A percentile compares a stretch with the other conserved stretches of the same genome.
Evolutionary conservation across 2,329 filamentous ascomycete genomes (phyloP).

Genomic region (Ceratocystis destructans): DNA sequence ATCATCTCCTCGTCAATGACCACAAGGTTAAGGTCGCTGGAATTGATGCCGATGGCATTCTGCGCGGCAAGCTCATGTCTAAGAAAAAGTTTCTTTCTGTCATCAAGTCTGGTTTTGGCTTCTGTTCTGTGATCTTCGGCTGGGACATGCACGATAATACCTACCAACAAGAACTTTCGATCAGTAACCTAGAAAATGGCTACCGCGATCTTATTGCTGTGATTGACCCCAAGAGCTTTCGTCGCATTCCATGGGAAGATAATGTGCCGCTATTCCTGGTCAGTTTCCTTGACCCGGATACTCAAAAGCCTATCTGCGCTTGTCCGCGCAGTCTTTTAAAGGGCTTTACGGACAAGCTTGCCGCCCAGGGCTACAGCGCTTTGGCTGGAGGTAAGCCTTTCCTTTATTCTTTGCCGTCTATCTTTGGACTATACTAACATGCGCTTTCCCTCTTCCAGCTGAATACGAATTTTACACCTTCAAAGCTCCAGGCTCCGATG

Average conservation of each 20-base stretch:
- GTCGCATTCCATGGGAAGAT: conserved; percentile 82
- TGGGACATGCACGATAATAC: conserved; percentile 97
- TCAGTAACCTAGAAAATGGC: conserved; percentile 83
- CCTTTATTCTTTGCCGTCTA: neutral
- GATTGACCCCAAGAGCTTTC: conserved; percentile 62
- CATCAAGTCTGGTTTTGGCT: conserved; percentile 69
- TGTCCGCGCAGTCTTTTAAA: conserved; percentile 68
- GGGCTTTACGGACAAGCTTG: conserved; percentile 52
- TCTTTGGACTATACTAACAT: neutral
- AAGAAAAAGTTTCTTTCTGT: conserved; percentile 87
- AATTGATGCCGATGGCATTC: conserved; percentile 71
- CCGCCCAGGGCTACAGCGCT: conserved; percentile 56
- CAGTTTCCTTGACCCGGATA: conserved; percentile 72
- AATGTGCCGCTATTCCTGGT: conserved; percentile 76
- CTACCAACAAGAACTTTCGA: conserved; percentile 69
- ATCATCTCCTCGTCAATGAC: conserved; percentile 55
- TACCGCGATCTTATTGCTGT: conserved; percentile 76
- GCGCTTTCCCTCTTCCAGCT: conserved; percentile 36
- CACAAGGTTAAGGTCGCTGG: conserved; percentile 75
- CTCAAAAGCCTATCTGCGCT: conserved; percentile 53
- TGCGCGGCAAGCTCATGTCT: conserved; percentile 81
- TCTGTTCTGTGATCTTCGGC: conserved; percentile 87
- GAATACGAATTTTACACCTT: conserved; percentile 97
- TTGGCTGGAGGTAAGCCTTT: conserved; percentile 68
- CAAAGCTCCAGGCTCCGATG: conserved; percentile 47